These are phyloP conservation scores for Cladophialophora immunda DNA, from an alignment of 2,329 filamentous ascomycete genomes.

Conservation along the genomic window DNA sequence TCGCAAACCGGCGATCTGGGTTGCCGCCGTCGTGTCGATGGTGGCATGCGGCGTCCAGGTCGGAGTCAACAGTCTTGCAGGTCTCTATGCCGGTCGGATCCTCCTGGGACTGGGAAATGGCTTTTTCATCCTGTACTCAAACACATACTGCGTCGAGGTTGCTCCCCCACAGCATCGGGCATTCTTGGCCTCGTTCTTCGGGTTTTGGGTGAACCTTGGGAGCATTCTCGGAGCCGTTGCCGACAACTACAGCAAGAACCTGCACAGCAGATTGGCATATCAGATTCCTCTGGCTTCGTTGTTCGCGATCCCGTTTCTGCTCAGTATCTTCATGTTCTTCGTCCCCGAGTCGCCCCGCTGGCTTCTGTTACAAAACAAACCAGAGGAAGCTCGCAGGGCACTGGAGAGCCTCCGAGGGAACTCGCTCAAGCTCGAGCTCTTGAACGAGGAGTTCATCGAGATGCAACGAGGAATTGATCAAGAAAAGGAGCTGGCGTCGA, in stretches of 20 bases:
- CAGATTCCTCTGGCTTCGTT: conserved; percentile 59
- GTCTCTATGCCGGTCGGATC: conserved; percentile 58
- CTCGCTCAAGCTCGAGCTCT: conserved; percentile 20
- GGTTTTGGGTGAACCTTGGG: conserved; percentile 60
- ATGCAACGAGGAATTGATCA: conserved; percentile 39
- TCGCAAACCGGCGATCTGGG: conserved; percentile 57
- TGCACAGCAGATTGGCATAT: conserved; percentile 52
- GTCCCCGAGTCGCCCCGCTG: conserved; percentile 57
- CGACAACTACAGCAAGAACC: conserved; percentile 53
- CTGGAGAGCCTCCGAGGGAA: conserved; percentile 28
- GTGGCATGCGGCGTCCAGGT: conserved; percentile 57
- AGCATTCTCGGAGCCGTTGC: conserved; percentile 57
- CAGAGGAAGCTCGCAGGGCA: conserved; percentile 30
- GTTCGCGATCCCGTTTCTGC: conserved; percentile 58
- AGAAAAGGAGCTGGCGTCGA: conserved; percentile 29
- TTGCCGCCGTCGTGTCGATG: conserved; percentile 57
- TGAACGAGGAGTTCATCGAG: conserved; percentile 35
- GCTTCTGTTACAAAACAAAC: conserved; percentile 35
- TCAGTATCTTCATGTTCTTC: conserved; percentile 57
- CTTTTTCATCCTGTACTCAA: conserved; percentile 57
- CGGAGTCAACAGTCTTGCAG: conserved; percentile 50
- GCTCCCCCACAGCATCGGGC: conserved; percentile 58
- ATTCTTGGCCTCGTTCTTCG: conserved; percentile 59
- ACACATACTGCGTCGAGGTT: conserved; percentile 60
- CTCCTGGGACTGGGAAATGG: conserved; percentile 56